phyloP scores from a whole-genome alignment of 805 yeast species.

The Suhomyces sp. region DNA sequence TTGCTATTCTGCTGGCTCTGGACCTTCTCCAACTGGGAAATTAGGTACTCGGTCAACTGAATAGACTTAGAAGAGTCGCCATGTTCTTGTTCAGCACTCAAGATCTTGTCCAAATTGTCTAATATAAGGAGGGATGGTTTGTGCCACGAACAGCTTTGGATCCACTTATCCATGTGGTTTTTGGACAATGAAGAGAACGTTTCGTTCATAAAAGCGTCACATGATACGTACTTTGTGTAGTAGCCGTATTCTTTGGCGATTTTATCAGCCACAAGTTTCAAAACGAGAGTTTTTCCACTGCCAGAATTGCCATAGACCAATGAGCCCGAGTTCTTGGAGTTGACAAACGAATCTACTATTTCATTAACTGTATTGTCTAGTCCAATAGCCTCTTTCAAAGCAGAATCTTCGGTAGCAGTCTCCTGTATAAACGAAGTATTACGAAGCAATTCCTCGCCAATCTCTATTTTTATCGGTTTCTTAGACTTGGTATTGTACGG shows the following conservation, averaged over 20 bases:
- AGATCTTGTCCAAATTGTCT: slow-evolving; percentile 73
- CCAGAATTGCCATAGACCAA: slow-evolving; percentile 75
- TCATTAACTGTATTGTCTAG: slow-evolving; percentile 44
- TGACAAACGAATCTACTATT: slow-evolving; percentile 37
- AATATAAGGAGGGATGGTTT: slow-evolving; percentile 71
- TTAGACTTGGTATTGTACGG: slow-evolving; percentile 29
- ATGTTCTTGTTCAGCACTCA: slow-evolving; percentile 62
- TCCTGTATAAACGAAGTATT: slow-evolving; percentile 39
- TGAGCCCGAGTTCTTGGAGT: slow-evolving; percentile 50
- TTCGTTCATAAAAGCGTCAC: slow-evolving; percentile 59
- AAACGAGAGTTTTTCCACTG: slow-evolving; percentile 69
- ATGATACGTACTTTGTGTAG: slow-evolving; percentile 45
- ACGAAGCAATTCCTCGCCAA: slow-evolving; percentile 49
- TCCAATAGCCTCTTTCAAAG: slow-evolving; percentile 48
- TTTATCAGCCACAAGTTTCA: slow-evolving; percentile 38
- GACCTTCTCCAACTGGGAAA: slow-evolving; percentile 42
- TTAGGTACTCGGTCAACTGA: slow-evolving; percentile 63
- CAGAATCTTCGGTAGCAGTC: not conserved
- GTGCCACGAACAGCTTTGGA: slow-evolving; percentile 64
- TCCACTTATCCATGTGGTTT: slow-evolving; percentile 40
- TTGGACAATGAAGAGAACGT: slow-evolving; percentile 45
- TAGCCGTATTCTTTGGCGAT: slow-evolving; percentile 42
- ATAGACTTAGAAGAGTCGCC: slow-evolving; percentile 58
- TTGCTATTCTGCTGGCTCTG: slow-evolving; percentile 42
- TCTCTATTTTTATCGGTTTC: slow-evolving; percentile 37